phyloP scores from a whole-genome alignment of 768 basidiomycete genomes.

The Podaxis sp. region DNA sequence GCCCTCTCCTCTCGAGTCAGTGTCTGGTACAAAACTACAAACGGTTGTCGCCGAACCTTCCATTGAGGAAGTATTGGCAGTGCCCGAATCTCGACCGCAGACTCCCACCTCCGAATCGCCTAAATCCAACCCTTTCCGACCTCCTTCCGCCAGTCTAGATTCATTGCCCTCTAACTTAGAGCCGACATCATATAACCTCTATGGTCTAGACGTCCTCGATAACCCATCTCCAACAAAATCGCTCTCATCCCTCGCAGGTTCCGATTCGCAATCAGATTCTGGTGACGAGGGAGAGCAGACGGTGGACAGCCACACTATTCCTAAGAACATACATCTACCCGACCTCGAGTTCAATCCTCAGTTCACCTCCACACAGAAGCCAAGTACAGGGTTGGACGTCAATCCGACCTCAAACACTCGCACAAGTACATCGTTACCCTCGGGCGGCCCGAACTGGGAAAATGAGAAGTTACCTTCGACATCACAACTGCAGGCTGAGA shows the following conservation, averaged over 20 bases:
- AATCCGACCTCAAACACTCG: background rate
- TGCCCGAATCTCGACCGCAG: constrained; percentile 14
- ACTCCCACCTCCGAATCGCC: constrained; percentile 21
- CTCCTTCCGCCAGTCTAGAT: background rate
- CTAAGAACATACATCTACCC: background rate
- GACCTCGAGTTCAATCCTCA: constrained; percentile 21
- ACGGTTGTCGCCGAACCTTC: background rate
- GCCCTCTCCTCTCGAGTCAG: background rate
- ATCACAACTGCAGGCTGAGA: constrained; percentile 38
- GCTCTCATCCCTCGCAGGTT: constrained; percentile 26
- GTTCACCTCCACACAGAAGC: constrained; percentile 26
- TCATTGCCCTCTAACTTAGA: background rate
- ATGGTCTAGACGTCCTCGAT: constrained; percentile 11
- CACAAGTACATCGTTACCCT: background rate
- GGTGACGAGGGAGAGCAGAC: constrained; percentile 10
- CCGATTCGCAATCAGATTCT: constrained; percentile 20
- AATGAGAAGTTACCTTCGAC: constrained; percentile 7
- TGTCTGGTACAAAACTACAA: background rate
- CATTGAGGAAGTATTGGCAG: background rate
- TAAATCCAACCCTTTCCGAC: constrained; percentile 28
- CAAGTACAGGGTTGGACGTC: background rate
- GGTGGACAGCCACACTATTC: background rate
- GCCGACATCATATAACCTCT: constrained; percentile 9
- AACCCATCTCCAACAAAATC: constrained; percentile 25
- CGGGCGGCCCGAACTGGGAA: background rate